Evolutionary conservation across 805 yeast species (phyloP).

Genomic region (Candida railenensis): DNA sequence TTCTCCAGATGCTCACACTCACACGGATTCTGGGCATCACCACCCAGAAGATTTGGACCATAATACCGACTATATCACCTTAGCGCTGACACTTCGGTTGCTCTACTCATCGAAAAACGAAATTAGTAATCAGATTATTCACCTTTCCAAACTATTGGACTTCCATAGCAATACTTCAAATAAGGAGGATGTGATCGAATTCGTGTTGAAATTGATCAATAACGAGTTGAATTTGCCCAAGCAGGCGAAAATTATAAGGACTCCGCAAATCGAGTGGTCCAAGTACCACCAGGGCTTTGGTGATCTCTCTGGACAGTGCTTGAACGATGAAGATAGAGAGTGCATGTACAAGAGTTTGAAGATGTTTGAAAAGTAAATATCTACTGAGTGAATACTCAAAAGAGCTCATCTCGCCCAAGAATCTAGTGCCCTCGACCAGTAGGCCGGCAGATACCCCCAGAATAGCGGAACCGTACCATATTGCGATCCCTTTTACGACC

Average conservation of each 20-base stretch:
- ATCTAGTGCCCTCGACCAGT: too few species aligned
- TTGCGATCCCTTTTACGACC: too few species aligned
- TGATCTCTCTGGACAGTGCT: conserved; percentile 17
- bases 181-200: conserved; percentile 26
- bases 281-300: conserved; percentile 31
- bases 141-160: conserved; percentile 29
- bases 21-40: background rate
- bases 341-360: conserved; percentile 24
- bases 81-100: conserved; percentile 31
- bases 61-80: conserved; percentile 38
- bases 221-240: conserved; percentile 34
- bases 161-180: conserved; percentile 11
- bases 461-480: too few species aligned
- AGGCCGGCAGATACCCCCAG: too few species aligned
- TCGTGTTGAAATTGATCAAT: conserved; percentile 32
- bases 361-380: conserved; percentile 16
- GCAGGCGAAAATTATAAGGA: conserved; percentile 29
- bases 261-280: conserved; percentile 38
- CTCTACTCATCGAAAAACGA: conserved; percentile 19
- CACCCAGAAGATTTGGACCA: conserved; percentile 14
- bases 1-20: background rate
- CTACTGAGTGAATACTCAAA: too few species aligned
- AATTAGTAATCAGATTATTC: conserved; percentile 28
- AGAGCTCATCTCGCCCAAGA: too few species aligned
- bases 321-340: conserved; percentile 10